A percentile compares a stretch with the other conserved stretches of the same genome.
phyloP scores from a whole-genome alignment of 2,329 filamentous ascomycete genomes.

The Lanzia echinophila region DNA sequence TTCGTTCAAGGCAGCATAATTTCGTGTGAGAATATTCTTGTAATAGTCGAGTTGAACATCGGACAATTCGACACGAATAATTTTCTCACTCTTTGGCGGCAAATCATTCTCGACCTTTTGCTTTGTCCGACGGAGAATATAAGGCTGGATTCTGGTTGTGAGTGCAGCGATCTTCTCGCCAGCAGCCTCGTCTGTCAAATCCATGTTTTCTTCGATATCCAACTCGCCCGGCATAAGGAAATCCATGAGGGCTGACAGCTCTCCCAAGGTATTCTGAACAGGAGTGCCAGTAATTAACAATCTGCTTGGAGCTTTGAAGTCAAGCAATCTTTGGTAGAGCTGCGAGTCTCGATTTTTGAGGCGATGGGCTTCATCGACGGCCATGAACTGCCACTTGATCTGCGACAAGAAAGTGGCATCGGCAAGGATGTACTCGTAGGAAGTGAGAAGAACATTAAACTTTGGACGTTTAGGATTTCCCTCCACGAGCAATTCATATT shows the following conservation, averaged over 20 bases:
- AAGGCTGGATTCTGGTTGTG: slow-evolving; percentile 82
- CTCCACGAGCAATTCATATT: slow-evolving; percentile 82
- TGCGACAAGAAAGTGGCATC: slow-evolving; percentile 79
- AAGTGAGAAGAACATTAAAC: slow-evolving; percentile 96
- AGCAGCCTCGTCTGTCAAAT: slow-evolving; percentile 72
- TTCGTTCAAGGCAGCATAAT: slow-evolving; percentile 90
- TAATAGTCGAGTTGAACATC: slow-evolving; percentile 97
- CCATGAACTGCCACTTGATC: slow-evolving; percentile 96
- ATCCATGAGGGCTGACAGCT: slow-evolving; percentile 86
- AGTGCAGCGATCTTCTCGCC: slow-evolving; percentile 82
- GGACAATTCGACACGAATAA: slow-evolving; percentile 93
- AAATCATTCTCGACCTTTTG: slow-evolving; percentile 95
- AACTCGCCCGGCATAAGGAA: slow-evolving; percentile 96
- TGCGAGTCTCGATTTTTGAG: slow-evolving; percentile 95
- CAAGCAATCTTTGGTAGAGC: slow-evolving; percentile 75
- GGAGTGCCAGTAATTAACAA: slow-evolving; percentile 95
- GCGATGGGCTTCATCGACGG: slow-evolving; percentile 93
- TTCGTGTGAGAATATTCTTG: slow-evolving; percentile 95
- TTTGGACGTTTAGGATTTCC: slow-evolving; percentile 83
- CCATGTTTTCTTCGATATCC: slow-evolving; percentile 84
- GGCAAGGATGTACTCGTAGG: slow-evolving; percentile 90
- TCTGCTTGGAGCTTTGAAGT: slow-evolving; percentile 81
- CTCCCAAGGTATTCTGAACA: slow-evolving; percentile 92
- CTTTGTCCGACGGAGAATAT: slow-evolving; percentile 92
- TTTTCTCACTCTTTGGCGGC: slow-evolving; percentile 96